Base-by-base conservation (phyloP, 768 basidiomycete species). In the Xerocomus spinulosus region DNA sequence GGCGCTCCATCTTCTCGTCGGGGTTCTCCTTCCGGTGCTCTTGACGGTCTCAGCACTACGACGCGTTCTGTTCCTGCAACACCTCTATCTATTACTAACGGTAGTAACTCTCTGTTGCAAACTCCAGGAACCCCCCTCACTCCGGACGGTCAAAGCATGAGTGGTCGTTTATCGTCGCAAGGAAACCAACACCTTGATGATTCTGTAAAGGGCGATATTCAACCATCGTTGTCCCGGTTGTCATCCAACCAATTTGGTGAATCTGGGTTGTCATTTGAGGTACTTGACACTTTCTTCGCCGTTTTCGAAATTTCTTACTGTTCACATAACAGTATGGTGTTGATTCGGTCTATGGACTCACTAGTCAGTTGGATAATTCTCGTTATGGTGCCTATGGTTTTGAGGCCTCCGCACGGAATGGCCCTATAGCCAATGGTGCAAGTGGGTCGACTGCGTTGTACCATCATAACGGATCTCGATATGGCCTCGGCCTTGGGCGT, bases 61-160 rank as follows among this genome's bases (percentile, higher is more conserved):
- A 79, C 85, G 26, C 84, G 88, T 48, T 92, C 89, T 33, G 89
- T 92, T 18, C 89, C 89, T 40, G 87, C 86, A 2, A 91, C 89
- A 3, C 89, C 89, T 18, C 66, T 89, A 7, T 70, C 70, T 9
- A 67, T 83, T n/a, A 56, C 80, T 13, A 75, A 72, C 36, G 73
- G 73, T 34, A 67, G 68, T 5, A 58, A 70, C 10, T 76, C 78
- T 61, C 65, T 85, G 36, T 59, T 82, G 53, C 87, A 85, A 69
- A 77, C 82, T 4, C 83, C 85, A 7, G 73, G 74, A 9, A 77
- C 77, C 13, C 86, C 88, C 15, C 73, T 79, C 29, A 79, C 79
- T 32, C 78, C 76, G 14, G 85, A 87, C 38, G 54, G 73, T 13
- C 82, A 82, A 57, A 70, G 62, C 17, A 54, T 84, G 63, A 83